These are phyloP conservation scores for Helichrysum umbraculigerum DNA, from an alignment of 129 eudicot genomes.

Conservation along the genomic window DNA sequence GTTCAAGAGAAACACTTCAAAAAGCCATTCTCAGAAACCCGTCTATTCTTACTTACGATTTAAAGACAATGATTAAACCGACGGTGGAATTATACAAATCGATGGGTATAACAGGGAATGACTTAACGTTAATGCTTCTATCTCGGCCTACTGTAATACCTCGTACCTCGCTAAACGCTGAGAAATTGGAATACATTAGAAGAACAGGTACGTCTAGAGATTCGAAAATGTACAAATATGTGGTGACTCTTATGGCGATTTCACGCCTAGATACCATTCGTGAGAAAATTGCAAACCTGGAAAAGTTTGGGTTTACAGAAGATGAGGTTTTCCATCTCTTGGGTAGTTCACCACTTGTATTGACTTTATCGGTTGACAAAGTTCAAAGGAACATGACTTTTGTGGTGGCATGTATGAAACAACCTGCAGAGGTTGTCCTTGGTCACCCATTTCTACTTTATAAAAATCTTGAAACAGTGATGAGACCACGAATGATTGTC, in stretches of 20 bases:
- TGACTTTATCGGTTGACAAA: conserved; percentile 69
- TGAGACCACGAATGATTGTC: conserved; percentile 56
- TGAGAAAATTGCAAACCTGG: conserved; percentile 62
- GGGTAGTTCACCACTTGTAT: conserved; percentile 56
- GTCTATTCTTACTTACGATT: conserved; percentile 61
- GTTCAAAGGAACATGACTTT: conserved; percentile 82
- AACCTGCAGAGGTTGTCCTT: conserved; percentile 40
- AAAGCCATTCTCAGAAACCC: conserved; percentile 69
- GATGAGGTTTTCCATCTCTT: conserved; percentile 55
- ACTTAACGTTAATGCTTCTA: conserved; percentile 51
- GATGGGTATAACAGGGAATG: conserved; percentile 51
- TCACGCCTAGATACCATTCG: conserved; percentile 65
- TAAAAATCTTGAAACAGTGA: conserved; percentile 46
- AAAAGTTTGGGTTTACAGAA: conserved; percentile 63
- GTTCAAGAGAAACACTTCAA: conserved; percentile 53
- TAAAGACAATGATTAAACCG: conserved; percentile 47
- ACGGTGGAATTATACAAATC: conserved; percentile 45
- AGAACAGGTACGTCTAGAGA: conserved; percentile 48
- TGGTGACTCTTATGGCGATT: conserved; percentile 57
- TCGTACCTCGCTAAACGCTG: conserved; percentile 45
- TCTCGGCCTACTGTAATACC: conserved; percentile 65
- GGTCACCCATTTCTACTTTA: conserved; percentile 53
- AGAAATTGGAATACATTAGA: conserved; percentile 56
- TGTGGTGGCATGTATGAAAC: conserved; percentile 61
- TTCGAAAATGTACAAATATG: conserved; percentile 70